Evolutionary conservation across 768 basidiomycete genomes (phyloP), one percentile per base, ranked within the genome.

Genomic region (Mycena crocata): DNA sequence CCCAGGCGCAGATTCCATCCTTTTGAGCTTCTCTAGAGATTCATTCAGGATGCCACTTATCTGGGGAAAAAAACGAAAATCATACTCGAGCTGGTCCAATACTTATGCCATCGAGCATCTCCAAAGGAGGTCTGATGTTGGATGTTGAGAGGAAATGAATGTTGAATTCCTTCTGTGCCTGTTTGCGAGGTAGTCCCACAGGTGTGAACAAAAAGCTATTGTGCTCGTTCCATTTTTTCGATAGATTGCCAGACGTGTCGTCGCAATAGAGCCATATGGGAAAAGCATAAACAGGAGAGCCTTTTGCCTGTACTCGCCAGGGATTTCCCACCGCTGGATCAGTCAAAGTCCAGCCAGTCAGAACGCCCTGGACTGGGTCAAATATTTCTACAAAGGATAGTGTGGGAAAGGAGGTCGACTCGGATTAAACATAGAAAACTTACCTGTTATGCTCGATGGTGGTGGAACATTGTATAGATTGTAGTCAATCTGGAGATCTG

Each of bases 101-200:
- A n/a, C n/a, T 73, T 51, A 81, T 73, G 0, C 79, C 79, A 48
- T 84, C 83, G 1, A 84, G 51, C 83, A 86, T 84, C 59, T 85
- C 82, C 0, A 84, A 67, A 0, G 81, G 82, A 4, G 81, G 76
- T 0, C 81, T 81, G 8, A 78, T 57, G 60, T 85, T 85, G 0
- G 84, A 85, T 0, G 83, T 84, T 9, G 70, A 75, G 0, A 84
- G 62, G 64, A 84, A 84, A 68, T 83, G 81, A 5, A 84, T 71
- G 63, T 83, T 81, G 52, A 75, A 79, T 32, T 80, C 78, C 39
- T 74, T 67, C 7, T 79, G 74, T 0, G 69, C 54, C 3, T 78
- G 49, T 12, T 62, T 60, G 0, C 71, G 76, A 0, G 80, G 81
- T 1, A 84, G 74, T 1, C 82, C 82, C 12, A 81, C 81, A 1